Base-by-base conservation (phyloP, 257 asterid species). In the Cruciata laevipes region DNA sequence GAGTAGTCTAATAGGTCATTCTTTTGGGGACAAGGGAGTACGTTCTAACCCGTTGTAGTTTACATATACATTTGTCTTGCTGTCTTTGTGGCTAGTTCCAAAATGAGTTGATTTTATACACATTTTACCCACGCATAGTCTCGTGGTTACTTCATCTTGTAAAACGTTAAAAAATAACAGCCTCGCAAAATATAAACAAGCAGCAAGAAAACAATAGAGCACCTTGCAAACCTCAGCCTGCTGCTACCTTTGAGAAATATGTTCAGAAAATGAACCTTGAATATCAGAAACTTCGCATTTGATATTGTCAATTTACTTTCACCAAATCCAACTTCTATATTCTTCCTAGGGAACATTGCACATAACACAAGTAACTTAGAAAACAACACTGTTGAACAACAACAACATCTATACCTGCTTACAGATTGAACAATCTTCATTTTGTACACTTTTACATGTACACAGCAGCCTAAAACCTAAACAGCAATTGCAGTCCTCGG, bases 401-500 rank as follows among this genome's bases (percentile, higher is more conserved):
- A 53, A 8, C 69, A 49, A 42, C 51, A 42, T 42, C 51, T 42
- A 42, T 42, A 42, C 3, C 18, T 42, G 51, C 51, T 42, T 42
- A 42, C 51, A 42, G 51, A 13, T 11, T 42, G 17, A 42, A 10
- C 10, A 24, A 23, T 42, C 25, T 56, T 14, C 60, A 47, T 30
- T 66, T 66, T 10, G 47, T 66, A 18, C 70, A 51, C 40, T n/a
- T 31, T 9, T 18, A 18, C 70, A 49, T 49, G 61, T 27, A 66
- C 61, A 66, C 53, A 27, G 61, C 47, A 13, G 30, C 61, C 61
- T 31, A 5, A 3, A 62, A 9, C 10, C 24, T 17, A 66, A 20
- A 51, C 12, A 40, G 61, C 32, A 20, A 51, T 12, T 66, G 70
- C 57, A 51, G 0, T 24, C 42, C 61, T 66, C 6, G 21, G 61